Percentiles rank a stretch among this genome's conserved stretches.
Evolutionary conservation across 768 basidiomycete genomes (phyloP).

Genomic region (Pleurotus eryngii): DNA sequence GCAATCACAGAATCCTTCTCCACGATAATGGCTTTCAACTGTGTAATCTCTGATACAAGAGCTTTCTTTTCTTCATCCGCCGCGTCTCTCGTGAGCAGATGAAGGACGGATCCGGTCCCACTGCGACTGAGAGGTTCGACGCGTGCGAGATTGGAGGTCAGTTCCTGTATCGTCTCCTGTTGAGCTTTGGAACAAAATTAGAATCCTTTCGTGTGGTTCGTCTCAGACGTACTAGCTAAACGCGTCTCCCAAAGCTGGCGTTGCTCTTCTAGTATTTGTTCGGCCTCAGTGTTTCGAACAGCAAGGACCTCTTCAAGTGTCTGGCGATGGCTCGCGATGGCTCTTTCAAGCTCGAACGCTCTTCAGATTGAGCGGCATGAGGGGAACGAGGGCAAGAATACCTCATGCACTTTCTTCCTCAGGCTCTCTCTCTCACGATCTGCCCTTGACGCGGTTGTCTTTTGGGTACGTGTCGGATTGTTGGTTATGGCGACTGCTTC

Average conservation of each 20-base stretch:
- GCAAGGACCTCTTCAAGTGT: constrained; percentile 60
- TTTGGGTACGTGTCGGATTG: too few relatives aligned
- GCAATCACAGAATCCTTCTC: constrained; percentile 38
- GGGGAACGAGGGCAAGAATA: too few relatives aligned
- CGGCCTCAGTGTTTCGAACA: constrained; percentile 63
- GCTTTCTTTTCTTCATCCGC: constrained; percentile 65
- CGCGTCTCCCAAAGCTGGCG: constrained; percentile 48
- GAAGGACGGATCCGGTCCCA: constrained; percentile 48
- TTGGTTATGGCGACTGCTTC: too few relatives aligned
- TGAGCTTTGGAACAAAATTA: constrained; percentile 41
- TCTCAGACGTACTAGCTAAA: constrained; percentile 41
- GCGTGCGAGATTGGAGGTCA: constrained; percentile 51
- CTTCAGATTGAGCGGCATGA: too few relatives aligned
- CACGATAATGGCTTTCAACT: constrained; percentile 40
- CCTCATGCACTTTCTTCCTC: too few relatives aligned
- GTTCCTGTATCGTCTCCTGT: constrained; percentile 50
- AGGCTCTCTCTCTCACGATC: too few relatives aligned
- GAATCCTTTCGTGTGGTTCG: not conserved
- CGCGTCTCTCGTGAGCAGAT: constrained; percentile 70
- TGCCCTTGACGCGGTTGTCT: too few relatives aligned
- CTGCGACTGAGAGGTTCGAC: constrained; percentile 51
- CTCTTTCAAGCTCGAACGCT: too few relatives aligned
- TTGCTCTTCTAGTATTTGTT: constrained; percentile 47
- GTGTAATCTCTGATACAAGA: constrained; percentile 44
- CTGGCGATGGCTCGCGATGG: constrained; percentile 36